Evolutionary conservation across 352 stramenopile genomes (phyloP).

Genomic region (Aphanomyces invadans): DNA sequence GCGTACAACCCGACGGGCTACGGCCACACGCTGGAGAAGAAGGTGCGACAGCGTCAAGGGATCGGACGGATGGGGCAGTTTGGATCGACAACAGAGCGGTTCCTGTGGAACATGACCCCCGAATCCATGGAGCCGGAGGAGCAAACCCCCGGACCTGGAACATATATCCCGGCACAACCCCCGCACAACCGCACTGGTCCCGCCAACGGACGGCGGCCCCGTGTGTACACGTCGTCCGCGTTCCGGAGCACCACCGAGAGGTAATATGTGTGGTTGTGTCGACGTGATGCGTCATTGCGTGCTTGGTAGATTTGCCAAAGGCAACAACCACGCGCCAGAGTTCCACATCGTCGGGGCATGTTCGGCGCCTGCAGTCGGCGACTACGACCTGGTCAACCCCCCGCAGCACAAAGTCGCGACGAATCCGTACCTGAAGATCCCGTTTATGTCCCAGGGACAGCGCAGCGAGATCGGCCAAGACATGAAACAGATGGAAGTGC

Average conservation of each 20-base stretch:
- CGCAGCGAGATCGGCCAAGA: constrained; percentile 17
- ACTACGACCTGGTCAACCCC: constrained; percentile 19
- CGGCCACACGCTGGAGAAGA: constrained; percentile 37
- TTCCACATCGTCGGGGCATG: constrained; percentile 24
- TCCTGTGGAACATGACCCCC: constrained; percentile 50
- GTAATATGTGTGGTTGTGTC: not conserved
- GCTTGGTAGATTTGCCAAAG: constrained; percentile 16
- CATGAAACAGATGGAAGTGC: constrained; percentile 27
- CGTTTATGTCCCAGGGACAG: constrained; percentile 11
- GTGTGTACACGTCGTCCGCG: constrained; percentile 22
- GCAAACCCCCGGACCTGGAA: constrained; percentile 45
- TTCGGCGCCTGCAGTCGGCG: constrained; percentile 17
- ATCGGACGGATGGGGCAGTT: constrained; percentile 65
- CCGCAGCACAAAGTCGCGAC: constrained; percentile 15
- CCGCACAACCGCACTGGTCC: constrained; percentile 24
- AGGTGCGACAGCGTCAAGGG: constrained; percentile 38
- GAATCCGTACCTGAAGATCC: constrained; percentile 20
- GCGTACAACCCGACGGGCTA: constrained; percentile 18
- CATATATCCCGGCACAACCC: constrained; percentile 36
- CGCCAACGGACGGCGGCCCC: constrained; percentile 4
- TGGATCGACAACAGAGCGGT: constrained; percentile 62
- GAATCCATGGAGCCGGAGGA: constrained; percentile 42
- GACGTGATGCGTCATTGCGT: not conserved
- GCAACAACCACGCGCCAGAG: constrained; percentile 19
- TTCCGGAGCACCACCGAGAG: constrained; percentile 12